Evolutionary conservation across 2,329 filamentous ascomycete species (phyloP), one percentile per base, ranked within the genome.

Genomic region (Zarea fungicola): DNA sequence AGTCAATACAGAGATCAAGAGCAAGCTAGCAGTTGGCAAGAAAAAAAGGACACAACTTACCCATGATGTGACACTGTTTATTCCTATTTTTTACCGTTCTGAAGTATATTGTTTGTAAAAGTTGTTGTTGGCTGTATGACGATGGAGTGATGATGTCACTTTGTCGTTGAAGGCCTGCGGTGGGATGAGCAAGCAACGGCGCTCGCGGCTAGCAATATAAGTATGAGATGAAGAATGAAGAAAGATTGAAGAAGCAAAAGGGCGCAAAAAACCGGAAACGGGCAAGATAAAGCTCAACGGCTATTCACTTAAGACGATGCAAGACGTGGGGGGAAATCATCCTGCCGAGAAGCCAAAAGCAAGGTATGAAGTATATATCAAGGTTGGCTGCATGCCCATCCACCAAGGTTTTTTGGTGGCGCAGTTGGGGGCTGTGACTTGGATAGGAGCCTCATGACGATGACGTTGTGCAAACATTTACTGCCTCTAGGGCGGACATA

Each of bases 31-130:
- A n/a, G n/a, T n/a, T n/a, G n/a, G n/a, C n/a, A n/a, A n/a, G n/a
- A n/a, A n/a, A n/a, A n/a, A n/a, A n/a, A n/a, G n/a, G n/a, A n/a
- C n/a, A n/a, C n/a, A n/a, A 25, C 55, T 49, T 58, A 62, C 60
- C 59, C 60, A 62, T 61, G 39, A 48, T 42, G 40, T 16, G 9
- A 16, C 10, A 6, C 28, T 16, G 11, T n/a, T n/a, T n/a, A n/a
- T n/a, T n/a, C n/a, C n/a, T n/a, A n/a, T n/a, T n/a, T n/a, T n/a
- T n/a, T n/a, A n/a, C n/a, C n/a, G n/a, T n/a, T n/a, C n/a, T n/a
- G n/a, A n/a, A n/a, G n/a, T n/a, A n/a, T n/a, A n/a, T n/a, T n/a
- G n/a, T n/a, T n/a, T n/a, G n/a, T n/a, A n/a, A n/a, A n/a, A n/a
- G n/a, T n/a, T n/a, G n/a, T n/a, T n/a, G n/a, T n/a, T n/a, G n/a